These are phyloP conservation scores for Helminthosporium solani DNA, from an alignment of 2,329 filamentous ascomycete species.

Conservation along the genomic window DNA sequence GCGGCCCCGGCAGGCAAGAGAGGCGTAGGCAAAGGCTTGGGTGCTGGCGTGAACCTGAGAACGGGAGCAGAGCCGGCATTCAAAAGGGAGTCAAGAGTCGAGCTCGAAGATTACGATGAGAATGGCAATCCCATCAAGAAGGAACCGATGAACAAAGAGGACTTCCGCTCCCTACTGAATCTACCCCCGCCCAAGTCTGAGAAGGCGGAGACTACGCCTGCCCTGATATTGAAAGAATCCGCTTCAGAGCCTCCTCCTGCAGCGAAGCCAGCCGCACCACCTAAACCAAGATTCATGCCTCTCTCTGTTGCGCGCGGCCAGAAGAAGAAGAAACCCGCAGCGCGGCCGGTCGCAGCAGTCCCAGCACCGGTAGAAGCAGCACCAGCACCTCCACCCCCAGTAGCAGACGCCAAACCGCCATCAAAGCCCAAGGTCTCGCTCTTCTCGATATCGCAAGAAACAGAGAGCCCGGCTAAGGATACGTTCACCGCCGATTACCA, in stretches of 20 bases:
- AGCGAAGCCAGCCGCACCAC: slow-evolving; percentile 71
- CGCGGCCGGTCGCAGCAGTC: slow-evolving; percentile 10
- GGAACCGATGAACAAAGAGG: slow-evolving; percentile 32
- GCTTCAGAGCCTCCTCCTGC: slow-evolving; percentile 52
- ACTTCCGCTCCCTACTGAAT: slow-evolving; percentile 35
- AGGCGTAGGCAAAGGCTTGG: slow-evolving; percentile 43
- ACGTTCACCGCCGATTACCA: slow-evolving; percentile 36
- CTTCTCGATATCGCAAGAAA: slow-evolving; percentile 61
- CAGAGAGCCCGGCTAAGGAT: slow-evolving; percentile 28
- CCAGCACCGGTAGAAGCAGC: slow-evolving; percentile 6
- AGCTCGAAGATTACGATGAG: slow-evolving; percentile 37
- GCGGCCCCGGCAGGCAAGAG: slow-evolving; percentile 30
- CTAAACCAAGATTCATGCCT: slow-evolving; percentile 83
- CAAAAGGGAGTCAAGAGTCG: slow-evolving; percentile 58
- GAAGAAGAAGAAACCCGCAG: slow-evolving; percentile 52
- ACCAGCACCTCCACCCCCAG: slow-evolving; percentile 10
- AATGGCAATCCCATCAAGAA: slow-evolving; percentile 35
- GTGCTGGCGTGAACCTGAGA: slow-evolving; percentile 69
- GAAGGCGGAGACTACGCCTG: slow-evolving; percentile 21
- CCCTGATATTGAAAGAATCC: background rate
- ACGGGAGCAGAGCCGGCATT: slow-evolving; percentile 84
- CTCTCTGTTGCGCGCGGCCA: slow-evolving; percentile 78
- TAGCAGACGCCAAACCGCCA: slow-evolving; percentile 22
- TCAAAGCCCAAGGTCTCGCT: slow-evolving; percentile 65
- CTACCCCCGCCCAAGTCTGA: slow-evolving; percentile 36